phyloP scores from a whole-genome alignment of 495 filamentous ascomycete species.

The Lasiosphaeria ovina region DNA sequence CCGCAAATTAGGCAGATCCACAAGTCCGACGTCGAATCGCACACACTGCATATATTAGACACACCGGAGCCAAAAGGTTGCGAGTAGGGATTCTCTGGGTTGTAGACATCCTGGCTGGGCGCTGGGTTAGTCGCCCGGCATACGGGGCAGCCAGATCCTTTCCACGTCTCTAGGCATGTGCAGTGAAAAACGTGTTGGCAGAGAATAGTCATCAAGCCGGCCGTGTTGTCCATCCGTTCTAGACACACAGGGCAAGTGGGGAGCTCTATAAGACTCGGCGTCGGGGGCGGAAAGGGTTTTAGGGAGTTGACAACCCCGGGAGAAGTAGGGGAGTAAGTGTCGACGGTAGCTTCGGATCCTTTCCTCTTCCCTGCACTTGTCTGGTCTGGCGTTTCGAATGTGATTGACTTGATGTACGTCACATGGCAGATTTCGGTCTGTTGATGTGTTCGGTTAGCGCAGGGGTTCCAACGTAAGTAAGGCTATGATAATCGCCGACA shows the following conservation, averaged over 20 bases:
- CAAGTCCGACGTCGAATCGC: conserved; percentile 74
- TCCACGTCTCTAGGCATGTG: conserved; percentile 94
- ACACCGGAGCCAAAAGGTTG: conserved; percentile 51
- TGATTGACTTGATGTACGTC: conserved; percentile 89
- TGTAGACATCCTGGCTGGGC: conserved; percentile 25
- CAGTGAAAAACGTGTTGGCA: conserved; percentile 99
- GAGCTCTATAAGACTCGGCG: conserved; percentile 82
- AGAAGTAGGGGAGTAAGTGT: conserved; percentile 62
- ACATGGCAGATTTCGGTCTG: conserved; percentile 97
- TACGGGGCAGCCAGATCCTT: conserved; percentile 87
- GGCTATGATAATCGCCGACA: background rate
- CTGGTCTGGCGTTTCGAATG: conserved; percentile 49
- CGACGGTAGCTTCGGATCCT: conserved; percentile 62
- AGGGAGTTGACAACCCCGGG: conserved; percentile 51
- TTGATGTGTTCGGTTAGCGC: conserved; percentile 22
- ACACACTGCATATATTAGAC: conserved; percentile 63
- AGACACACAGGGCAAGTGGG: conserved; percentile 96
- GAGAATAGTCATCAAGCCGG: conserved; percentile 88
- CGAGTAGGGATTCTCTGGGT: conserved; percentile 41
- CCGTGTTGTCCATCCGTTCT: conserved; percentile 97
- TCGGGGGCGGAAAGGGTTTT: conserved; percentile 88
- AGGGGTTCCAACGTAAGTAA: background rate
- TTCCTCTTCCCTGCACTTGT: conserved; percentile 53
- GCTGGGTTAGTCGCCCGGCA: conserved; percentile 75
- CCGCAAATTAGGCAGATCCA: conserved; percentile 97